Base-by-base conservation (phyloP, 2,329 filamentous ascomycete species). In the Aspergillus sergii region DNA sequence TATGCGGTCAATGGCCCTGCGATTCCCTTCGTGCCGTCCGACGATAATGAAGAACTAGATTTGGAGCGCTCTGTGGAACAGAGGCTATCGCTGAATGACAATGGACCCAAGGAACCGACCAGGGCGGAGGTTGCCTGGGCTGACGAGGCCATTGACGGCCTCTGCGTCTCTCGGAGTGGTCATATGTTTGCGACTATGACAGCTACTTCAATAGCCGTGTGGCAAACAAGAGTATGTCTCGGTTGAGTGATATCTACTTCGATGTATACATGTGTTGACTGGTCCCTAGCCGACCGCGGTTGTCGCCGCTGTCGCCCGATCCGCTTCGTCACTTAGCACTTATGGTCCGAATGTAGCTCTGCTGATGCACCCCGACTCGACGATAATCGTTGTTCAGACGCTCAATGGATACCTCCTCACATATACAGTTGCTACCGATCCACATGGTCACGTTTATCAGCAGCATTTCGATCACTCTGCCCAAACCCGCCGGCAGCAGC, bases 331-430 rank as follows among this genome's bases (percentile, higher is more conserved):
- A 0, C 80, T 98, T 53, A 84, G 87, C 64, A 90, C 89, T 2
- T 98, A 98, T 75, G 95, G 95, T 45, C 85, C 88, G 43, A 98
- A 97, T 76, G 86, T 91, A 60, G 89, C 92, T 69, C 86, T 99
- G 50, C 84, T 97, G 12, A 86, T 99, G 63, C 90, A 94, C 59
- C 94, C 95, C 6, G 95, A 99, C 78, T 93, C 93, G 8, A 91
- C 92, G 63, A 96, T 98, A 59, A 88, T 97, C 58, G 93, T 97
- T 43, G 89, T 97, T 51, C 93, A 94, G 74, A 98, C 95, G 4
- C 86, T 88, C 46, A 82, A 89, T 54, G 94, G 94, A 65, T 98
- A 92, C 75, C 85, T 99, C 32, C 95, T 99, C 70, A 98, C 94
- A 5, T 99, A 99, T 76, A 94, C 94, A 0, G 83, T 99, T 48